phyloP scores from a whole-genome alignment of 345 rosid species.

The Physaria fendleri region DNA sequence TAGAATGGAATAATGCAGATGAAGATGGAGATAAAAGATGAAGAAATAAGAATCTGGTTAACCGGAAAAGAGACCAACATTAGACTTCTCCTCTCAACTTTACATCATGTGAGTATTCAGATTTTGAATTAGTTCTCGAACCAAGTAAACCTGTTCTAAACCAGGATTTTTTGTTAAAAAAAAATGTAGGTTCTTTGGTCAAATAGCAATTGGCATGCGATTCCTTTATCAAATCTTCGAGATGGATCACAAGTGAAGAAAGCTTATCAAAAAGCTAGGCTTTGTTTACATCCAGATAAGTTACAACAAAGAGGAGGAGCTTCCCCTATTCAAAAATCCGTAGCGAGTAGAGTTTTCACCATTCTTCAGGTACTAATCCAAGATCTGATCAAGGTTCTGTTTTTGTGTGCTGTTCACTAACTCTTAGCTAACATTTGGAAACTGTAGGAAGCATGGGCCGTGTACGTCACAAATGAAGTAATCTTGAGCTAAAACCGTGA shows the following conservation, averaged over 20 bases:
- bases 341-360: conserved; percentile 67
- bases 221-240: conserved; percentile 46
- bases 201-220: conserved; percentile 61
- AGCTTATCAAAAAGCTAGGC: conserved; percentile 88
- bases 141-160: background rate
- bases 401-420: conserved; percentile 1
- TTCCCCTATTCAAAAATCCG: conserved; percentile 51
- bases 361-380: conserved; percentile 62
- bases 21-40: conserved; percentile 51
- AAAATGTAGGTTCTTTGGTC: conserved; percentile 65
- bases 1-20: conserved; percentile 31
- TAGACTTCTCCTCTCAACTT: conserved; percentile 64
- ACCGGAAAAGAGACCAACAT: conserved; percentile 69
- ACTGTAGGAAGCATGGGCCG: conserved; percentile 71
- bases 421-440: background rate
- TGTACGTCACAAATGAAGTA: conserved; percentile 48
- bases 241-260: conserved; percentile 77
- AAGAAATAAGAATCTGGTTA: conserved; percentile 65
- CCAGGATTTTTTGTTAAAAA: background rate
- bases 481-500: conserved; percentile 36
- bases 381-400: background rate
- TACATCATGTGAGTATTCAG: conserved; percentile 51
- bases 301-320: conserved; percentile 81
- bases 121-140: too few relatives aligned
- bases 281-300: conserved; percentile 93